Conservation (phyloP, 2,329 filamentous ascomycete genomes). For the Aspergillus intermedius region DNA sequence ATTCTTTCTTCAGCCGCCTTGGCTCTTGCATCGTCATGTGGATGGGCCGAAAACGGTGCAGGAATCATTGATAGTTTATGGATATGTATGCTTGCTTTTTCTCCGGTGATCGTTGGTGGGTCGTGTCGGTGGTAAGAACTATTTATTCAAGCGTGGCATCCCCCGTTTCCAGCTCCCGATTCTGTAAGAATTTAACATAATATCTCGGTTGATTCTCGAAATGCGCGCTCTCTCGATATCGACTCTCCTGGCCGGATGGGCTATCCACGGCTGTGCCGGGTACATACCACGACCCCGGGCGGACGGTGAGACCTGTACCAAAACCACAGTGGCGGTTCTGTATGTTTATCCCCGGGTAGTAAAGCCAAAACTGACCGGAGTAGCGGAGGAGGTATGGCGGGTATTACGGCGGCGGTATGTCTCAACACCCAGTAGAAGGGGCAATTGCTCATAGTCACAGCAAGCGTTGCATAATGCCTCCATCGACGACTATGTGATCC, state of each 20-base stretch:
- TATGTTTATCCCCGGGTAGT: constrained; percentile 8
- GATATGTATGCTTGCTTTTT: neutral
- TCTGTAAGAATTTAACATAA: neutral
- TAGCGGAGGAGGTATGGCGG: constrained; percentile 55
- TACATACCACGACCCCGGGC: constrained; percentile 15
- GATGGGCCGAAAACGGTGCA: neutral
- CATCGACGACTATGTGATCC: constrained; percentile 57
- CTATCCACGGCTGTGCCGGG: constrained; percentile 8
- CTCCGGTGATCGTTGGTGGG: neutral
- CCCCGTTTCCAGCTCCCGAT: neutral
- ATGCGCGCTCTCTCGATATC: neutral
- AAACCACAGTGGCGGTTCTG: constrained; percentile 30
- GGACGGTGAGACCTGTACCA: constrained; percentile 17
- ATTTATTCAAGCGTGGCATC: neutral
- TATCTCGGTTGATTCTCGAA: neutral
- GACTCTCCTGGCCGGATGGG: neutral
- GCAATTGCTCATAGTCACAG: constrained; percentile 18
- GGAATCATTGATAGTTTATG: neutral
- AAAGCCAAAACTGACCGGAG: neutral
- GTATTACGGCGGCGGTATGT: constrained; percentile 54
- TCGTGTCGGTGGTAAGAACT: neutral
- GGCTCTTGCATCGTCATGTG: neutral
- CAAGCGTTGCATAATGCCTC: constrained; percentile 58
- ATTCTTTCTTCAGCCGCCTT: neutral
- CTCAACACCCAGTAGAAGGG: neutral